These are phyloP conservation scores for Tetraselmis chui DNA, from an alignment of 139 green algal genomes.

Conservation along the genomic window DNA sequence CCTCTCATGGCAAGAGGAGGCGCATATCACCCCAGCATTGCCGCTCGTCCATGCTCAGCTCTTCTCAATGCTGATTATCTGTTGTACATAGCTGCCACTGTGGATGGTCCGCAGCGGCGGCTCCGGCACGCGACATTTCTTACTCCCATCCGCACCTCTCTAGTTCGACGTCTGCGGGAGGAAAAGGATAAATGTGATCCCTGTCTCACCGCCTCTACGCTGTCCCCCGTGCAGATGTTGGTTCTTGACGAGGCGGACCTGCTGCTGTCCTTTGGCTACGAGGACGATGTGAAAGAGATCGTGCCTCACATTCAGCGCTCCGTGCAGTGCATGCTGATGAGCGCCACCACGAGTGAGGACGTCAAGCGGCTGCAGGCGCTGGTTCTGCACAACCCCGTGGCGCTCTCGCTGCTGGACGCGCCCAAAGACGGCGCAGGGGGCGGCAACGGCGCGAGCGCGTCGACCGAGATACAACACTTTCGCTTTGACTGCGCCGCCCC, in stretches of 20 bases:
- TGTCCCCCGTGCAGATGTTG: slow-evolving; percentile 45
- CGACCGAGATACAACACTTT: slow-evolving; percentile 50
- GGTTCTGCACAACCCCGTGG: slow-evolving; percentile 84
- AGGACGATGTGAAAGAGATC: slow-evolving; percentile 61
- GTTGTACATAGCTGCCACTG: too few species aligned
- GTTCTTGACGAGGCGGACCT: slow-evolving; percentile 94
- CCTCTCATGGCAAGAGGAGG: too few species aligned
- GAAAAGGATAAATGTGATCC: too few species aligned
- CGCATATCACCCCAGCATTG: too few species aligned
- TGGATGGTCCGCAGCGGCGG: too few species aligned
- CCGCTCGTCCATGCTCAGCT: too few species aligned
- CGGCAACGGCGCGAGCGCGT: slow-evolving; percentile 11
- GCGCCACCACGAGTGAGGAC: slow-evolving; percentile 70
- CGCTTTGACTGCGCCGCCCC: slow-evolving; percentile 13
- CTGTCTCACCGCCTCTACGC: background rate
- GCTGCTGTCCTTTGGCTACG: slow-evolving; percentile 88
- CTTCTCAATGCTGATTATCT: too few species aligned
- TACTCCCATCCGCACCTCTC: too few species aligned
- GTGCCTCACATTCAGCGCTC: slow-evolving; percentile 21
- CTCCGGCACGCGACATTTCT: too few species aligned
- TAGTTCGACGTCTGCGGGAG: too few species aligned
- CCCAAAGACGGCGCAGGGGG: background rate
- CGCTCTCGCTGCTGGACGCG: slow-evolving; percentile 58
- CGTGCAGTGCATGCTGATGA: slow-evolving; percentile 90
- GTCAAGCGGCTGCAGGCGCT: slow-evolving; percentile 73